Evolutionary conservation across 2,329 filamentous ascomycete species (phyloP).

Genomic region (Didymella sp.): DNA sequence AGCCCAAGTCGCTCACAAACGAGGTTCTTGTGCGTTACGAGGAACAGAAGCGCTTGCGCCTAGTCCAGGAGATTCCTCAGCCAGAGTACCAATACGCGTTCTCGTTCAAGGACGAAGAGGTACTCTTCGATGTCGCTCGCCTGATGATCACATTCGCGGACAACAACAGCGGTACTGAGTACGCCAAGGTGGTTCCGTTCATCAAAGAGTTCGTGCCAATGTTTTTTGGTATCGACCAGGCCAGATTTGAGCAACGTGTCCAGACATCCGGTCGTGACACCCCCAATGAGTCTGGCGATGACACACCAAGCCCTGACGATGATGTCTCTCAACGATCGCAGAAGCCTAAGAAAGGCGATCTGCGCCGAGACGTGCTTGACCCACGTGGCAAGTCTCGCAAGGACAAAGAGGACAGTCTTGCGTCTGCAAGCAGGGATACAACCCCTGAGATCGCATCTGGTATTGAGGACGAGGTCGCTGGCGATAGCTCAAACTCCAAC

Average conservation of each 20-base stretch:
- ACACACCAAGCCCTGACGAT: slow-evolving; percentile 71
- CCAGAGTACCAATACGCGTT: slow-evolving; percentile 77
- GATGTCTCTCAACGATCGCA: slow-evolving; percentile 70
- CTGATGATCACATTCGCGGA: slow-evolving; percentile 56
- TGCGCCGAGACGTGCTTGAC: slow-evolving; percentile 87
- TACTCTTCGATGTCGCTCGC: slow-evolving; percentile 60
- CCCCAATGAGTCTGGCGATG: slow-evolving; percentile 61
- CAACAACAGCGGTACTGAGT: slow-evolving; percentile 52
- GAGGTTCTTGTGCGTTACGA: slow-evolving; percentile 93
- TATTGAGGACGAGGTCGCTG: slow-evolving; percentile 76
- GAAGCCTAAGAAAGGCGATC: slow-evolving; percentile 70
- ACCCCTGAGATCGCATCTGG: slow-evolving; percentile 83
- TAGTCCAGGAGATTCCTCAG: slow-evolving; percentile 64
- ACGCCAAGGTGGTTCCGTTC: slow-evolving; percentile 55
- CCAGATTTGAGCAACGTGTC: slow-evolving; percentile 73
- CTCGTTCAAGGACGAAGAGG: slow-evolving; percentile 66
- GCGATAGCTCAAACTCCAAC: slow-evolving; percentile 63
- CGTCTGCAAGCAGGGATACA: slow-evolving; percentile 82
- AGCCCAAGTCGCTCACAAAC: slow-evolving; percentile 86
- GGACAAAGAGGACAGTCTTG: slow-evolving; percentile 81
- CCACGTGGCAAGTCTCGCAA: slow-evolving; percentile 73
- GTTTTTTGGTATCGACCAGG: slow-evolving; percentile 58
- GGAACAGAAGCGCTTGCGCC: slow-evolving; percentile 79
- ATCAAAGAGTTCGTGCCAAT: slow-evolving; percentile 59
- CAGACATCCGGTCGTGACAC: slow-evolving; percentile 49